Evolutionary conservation across 176 grass and related monocot species (phyloP).

Genomic region (Raddia distichophylla): DNA sequence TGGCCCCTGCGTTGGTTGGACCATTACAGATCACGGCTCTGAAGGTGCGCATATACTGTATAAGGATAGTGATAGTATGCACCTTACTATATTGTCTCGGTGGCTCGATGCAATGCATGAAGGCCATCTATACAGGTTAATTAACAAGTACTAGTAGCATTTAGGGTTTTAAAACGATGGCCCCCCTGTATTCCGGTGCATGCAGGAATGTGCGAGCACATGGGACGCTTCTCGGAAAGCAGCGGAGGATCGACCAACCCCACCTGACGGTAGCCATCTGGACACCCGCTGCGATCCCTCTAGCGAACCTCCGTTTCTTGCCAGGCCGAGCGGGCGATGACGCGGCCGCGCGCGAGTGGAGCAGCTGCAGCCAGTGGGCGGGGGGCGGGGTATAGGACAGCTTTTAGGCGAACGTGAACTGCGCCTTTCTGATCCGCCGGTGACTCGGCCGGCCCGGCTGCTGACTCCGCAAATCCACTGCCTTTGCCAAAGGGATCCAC

Average conservation of each 20-base stretch:
- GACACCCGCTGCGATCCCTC: background rate
- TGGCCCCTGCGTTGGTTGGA: too few relatives aligned
- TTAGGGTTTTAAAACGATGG: background rate
- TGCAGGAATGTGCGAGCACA: slow-evolving; percentile 55
- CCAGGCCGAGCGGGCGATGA: slow-evolving; percentile 3
- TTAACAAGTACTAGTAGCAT: too few relatives aligned
- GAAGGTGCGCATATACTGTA: too few relatives aligned
- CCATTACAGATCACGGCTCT: too few relatives aligned
- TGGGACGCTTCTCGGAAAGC: slow-evolving; percentile 61
- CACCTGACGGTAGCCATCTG: slow-evolving; percentile 33
- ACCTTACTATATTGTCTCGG: background rate
- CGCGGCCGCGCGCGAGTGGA: slow-evolving; percentile 20
- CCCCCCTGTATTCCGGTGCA: slow-evolving; percentile 16
- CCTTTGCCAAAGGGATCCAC: slow-evolving; percentile 47
- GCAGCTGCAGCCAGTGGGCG: background rate
- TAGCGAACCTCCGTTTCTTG: background rate
- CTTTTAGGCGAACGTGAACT: slow-evolving; percentile 52
- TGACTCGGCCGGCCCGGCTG: slow-evolving; percentile 53
- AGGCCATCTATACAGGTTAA: background rate
- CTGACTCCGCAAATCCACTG: slow-evolving; percentile 54
- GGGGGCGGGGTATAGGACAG: background rate
- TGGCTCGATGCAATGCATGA: slow-evolving; percentile 28
- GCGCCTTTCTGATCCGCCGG: slow-evolving; percentile 49
- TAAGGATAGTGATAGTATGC: too few relatives aligned
- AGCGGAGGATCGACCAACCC: slow-evolving; percentile 10